Evolutionary conservation across 2,329 filamentous ascomycete genomes (phyloP).

Genomic region (Penicillium sp.): DNA sequence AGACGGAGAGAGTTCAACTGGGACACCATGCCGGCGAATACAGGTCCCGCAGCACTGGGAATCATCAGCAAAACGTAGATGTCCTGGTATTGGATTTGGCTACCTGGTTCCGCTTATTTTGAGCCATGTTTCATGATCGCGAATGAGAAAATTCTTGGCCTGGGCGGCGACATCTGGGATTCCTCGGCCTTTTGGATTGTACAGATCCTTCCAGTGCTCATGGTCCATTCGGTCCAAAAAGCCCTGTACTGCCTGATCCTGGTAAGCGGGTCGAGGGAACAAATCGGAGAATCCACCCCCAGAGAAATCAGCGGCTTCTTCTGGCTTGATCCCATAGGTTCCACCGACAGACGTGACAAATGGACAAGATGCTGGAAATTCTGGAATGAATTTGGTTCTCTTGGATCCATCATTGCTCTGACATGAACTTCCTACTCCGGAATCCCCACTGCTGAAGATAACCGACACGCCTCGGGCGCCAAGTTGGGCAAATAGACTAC

Average conservation of each 20-base stretch:
- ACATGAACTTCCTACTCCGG: constrained; percentile 57
- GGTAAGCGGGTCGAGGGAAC: constrained; percentile 50
- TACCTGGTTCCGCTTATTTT: constrained; percentile 50
- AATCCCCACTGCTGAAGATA: constrained; percentile 64
- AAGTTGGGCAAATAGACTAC: constrained; percentile 62
- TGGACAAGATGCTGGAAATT: constrained; percentile 59
- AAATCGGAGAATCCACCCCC: constrained; percentile 50
- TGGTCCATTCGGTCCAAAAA: constrained; percentile 46
- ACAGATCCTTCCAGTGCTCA: constrained; percentile 44
- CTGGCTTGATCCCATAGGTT: constrained; percentile 54
- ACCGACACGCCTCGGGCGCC: constrained; percentile 65
- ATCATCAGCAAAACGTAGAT: constrained; percentile 10
- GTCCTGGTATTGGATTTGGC: background rate
- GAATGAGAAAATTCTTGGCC: constrained; percentile 42
- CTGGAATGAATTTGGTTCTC: constrained; percentile 52
- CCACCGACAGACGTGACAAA: constrained; percentile 64
- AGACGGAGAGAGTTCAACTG: constrained; percentile 64
- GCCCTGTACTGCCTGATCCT: constrained; percentile 42
- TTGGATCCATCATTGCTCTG: constrained; percentile 56
- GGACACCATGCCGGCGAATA: constrained; percentile 61
- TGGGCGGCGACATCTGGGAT: constrained; percentile 64
- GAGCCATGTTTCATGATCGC: constrained; percentile 36
- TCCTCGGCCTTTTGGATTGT: constrained; percentile 54
- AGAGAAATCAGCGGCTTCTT: constrained; percentile 54
- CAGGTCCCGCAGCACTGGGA: constrained; percentile 56